Base-by-base conservation (phyloP, 331 rosid genomes). In the Prunus yedoensis region DNA sequence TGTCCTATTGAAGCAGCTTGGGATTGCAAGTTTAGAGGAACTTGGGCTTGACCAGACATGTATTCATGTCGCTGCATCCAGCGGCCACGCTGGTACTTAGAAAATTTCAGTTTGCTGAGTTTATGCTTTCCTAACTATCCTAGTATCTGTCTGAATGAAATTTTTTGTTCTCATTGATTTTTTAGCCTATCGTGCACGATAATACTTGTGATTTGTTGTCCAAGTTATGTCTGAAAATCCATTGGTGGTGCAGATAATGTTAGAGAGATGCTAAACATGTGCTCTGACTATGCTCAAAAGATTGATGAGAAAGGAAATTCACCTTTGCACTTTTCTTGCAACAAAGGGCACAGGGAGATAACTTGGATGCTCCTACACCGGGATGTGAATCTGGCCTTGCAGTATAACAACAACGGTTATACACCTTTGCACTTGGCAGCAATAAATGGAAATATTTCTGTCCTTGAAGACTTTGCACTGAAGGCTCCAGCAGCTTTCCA, bases 381-480 rank as follows among this genome's bases (percentile, higher is more conserved):
- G 8, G 81, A 80, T 53, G 74, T 77, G 8, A 81, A 71, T 35
- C 80, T 86, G 5, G 76, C 91, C 18, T 66, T 82, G 64, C 82
- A 77, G 54, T 75, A 69, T 74, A 86, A 88, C 81, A 78, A 71
- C 82, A 80, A 82, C 57, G 95, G 97, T 12, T 89, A 83, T 13
- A 80, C 89, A 25, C 88, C 97, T 9, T 52, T 87, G 79, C 95
- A 89, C 58, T 76, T 80, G 38, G 86, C 93, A 11, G 86, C 86
- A 13, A 84, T 83, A 79, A 81, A 84, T 25, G 97, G 97, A 0
- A 83, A 68, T 43, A 82, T 80, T 68, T 57, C 81, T 1, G 74
- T 91, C 77, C 88, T 91, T 47, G 71, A 83, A 7, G 90, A 85
- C 54, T 86, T 88, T 65, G 72, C 79, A 41, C 23, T 69, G 21